Conservation (phyloP, 768 basidiomycete genomes). For the Rhodocollybia butyracea region DNA sequence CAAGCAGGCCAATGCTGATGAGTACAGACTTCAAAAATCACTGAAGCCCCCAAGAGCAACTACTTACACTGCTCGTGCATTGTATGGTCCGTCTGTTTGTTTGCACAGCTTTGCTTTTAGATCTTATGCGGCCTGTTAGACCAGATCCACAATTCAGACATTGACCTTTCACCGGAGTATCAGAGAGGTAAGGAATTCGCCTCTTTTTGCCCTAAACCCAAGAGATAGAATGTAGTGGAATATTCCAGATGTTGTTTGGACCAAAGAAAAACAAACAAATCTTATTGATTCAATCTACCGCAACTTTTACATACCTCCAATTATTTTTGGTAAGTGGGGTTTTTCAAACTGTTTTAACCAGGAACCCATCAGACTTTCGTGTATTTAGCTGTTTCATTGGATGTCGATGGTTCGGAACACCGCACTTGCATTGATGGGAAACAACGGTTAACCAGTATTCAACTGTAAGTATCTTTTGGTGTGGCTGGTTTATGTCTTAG, state of each 20-base stretch:
- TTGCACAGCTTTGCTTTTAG: neutral
- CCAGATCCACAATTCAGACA: conserved; percentile 59
- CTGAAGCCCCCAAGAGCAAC: conserved; percentile 56
- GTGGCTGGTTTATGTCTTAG: too few relatives aligned
- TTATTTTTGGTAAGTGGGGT: conserved; percentile 58
- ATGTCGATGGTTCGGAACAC: conserved; percentile 61
- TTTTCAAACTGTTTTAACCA: neutral
- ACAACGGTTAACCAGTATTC: conserved; percentile 73
- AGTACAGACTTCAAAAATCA: conserved; percentile 36
- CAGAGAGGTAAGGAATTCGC: conserved; percentile 59
- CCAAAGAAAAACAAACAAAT: conserved; percentile 68
- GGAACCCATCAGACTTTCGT: neutral
- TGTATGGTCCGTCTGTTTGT: conserved; percentile 45
- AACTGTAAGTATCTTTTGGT: too few relatives aligned
- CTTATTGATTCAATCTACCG: conserved; percentile 77
- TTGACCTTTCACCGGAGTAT: conserved; percentile 74
- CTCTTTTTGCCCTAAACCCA: neutral
- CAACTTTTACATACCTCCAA: conserved; percentile 74
- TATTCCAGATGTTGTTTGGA: conserved; percentile 68
- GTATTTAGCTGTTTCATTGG: conserved; percentile 41
- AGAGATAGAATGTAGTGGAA: conserved; percentile 17
- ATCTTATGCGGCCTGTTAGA: conserved; percentile 35
- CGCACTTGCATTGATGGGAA: conserved; percentile 80
- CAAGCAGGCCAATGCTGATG: neutral
- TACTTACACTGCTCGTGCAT: conserved; percentile 59